Evolutionary conservation across 148 eudicot species (phyloP).

Genomic region (Camellia granthamiana): DNA sequence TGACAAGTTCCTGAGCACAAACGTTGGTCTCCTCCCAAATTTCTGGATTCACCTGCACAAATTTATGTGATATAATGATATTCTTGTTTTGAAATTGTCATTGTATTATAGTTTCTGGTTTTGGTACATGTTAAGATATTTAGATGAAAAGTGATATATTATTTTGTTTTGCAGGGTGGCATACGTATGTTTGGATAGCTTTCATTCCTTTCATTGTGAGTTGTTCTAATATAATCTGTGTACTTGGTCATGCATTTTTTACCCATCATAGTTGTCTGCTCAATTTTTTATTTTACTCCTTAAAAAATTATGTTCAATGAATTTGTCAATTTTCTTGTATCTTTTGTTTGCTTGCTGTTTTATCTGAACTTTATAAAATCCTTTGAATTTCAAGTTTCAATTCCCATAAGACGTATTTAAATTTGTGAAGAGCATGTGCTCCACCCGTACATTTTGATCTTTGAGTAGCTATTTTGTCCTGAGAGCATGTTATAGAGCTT

Average conservation of each 20-base stretch:
- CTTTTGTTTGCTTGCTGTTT: too few species aligned
- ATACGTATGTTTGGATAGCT: conserved; percentile 90
- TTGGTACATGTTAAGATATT: background rate
- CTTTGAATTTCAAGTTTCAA: background rate
- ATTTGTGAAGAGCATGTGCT: background rate
- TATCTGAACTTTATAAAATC: background rate
- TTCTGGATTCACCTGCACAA: too few species aligned
- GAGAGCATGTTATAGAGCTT: background rate
- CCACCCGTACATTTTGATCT: background rate
- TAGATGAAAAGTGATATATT: background rate
- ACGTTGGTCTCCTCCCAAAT: too few species aligned
- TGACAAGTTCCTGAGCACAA: too few species aligned
- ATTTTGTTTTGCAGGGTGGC: conserved; percentile 65
- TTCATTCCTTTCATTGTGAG: conserved; percentile 68
- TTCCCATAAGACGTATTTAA: background rate
- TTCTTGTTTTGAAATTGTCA: too few species aligned
- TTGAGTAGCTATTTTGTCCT: background rate
- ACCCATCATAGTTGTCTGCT: too few species aligned
- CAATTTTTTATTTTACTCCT: background rate
- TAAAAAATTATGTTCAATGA: background rate
- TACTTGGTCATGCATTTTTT: background rate
- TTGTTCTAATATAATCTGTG: background rate
- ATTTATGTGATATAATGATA: too few species aligned
- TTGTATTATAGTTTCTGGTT: background rate
- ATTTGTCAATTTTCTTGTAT: background rate